phyloP scores from a whole-genome alignment of 768 basidiomycete species.

The Cyclocybe aegerita region DNA sequence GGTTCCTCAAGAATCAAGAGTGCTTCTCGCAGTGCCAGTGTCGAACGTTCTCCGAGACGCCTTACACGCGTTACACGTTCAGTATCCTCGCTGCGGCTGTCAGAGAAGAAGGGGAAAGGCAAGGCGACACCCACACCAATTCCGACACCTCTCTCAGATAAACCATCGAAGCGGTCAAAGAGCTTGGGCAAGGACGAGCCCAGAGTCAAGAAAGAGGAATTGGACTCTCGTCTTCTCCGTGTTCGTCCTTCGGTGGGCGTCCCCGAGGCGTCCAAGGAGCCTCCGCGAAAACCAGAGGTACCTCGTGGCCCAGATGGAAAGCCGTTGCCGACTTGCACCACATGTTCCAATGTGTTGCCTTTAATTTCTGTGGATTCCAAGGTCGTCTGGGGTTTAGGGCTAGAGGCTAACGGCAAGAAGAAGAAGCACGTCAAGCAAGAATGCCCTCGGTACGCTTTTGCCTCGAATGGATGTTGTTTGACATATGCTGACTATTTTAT shows the following conservation, averaged over 20 bases:
- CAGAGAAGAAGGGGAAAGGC: constrained; percentile 33
- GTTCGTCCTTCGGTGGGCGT: constrained; percentile 40
- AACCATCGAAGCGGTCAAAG: constrained; percentile 21
- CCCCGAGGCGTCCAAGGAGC: constrained; percentile 35
- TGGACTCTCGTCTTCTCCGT: constrained; percentile 52
- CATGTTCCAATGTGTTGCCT: constrained; percentile 69
- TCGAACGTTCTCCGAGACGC: constrained; percentile 24
- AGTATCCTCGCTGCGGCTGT: constrained; percentile 13
- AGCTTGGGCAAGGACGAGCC: constrained; percentile 30
- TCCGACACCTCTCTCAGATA: constrained; percentile 26
- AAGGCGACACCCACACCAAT: constrained; percentile 34
- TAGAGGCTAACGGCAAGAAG: constrained; percentile 52
- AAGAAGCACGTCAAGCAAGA: constrained; percentile 65
- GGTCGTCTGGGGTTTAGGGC: constrained; percentile 70
- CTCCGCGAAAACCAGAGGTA: constrained; percentile 36
- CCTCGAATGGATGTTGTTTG: not conserved
- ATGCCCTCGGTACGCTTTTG: constrained; percentile 65
- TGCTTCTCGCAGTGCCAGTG: constrained; percentile 11
- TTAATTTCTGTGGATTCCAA: constrained; percentile 74
- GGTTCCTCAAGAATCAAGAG: constrained; percentile 21
- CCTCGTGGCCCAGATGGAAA: constrained; percentile 66
- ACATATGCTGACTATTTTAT: not conserved
- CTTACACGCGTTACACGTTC: constrained; percentile 29
- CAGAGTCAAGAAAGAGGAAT: constrained; percentile 50
- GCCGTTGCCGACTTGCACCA: constrained; percentile 67